phyloP scores from a whole-genome alignment of 2,329 filamentous ascomycete genomes.

The Sarocladiaceae sp. region DNA sequence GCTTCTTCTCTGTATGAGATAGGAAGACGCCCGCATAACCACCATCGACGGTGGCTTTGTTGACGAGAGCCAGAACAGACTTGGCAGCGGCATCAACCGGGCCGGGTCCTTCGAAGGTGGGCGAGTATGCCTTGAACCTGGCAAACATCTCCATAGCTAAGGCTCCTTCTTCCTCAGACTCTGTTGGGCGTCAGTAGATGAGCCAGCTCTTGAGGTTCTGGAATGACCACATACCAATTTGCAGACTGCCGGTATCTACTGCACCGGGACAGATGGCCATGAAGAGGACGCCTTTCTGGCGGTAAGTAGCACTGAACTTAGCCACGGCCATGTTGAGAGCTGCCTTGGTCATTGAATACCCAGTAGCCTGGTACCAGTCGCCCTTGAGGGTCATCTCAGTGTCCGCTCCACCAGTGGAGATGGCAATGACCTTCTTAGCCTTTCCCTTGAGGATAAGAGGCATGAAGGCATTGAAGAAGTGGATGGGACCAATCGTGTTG shows the following conservation, averaged over 20 bases:
- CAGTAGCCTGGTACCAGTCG: constrained; percentile 26
- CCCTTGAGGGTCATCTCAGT: constrained; percentile 31
- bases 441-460: constrained; percentile 45
- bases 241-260: constrained; percentile 9
- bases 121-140: too few species aligned
- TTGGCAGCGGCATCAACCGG: too few species aligned
- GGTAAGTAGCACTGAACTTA: constrained; percentile 46
- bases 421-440: constrained; percentile 43
- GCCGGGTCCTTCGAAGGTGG: too few species aligned
- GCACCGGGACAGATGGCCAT: constrained; percentile 23
- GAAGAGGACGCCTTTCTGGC: constrained; percentile 44
- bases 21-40: too few species aligned
- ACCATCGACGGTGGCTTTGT: too few species aligned
- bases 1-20: too few species aligned
- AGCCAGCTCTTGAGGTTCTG: too few species aligned
- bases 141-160: too few species aligned
- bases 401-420: constrained; percentile 44
- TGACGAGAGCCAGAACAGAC: too few species aligned
- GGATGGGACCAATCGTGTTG: constrained; percentile 47
- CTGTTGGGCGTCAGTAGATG: too few species aligned
- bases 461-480: constrained; percentile 46
- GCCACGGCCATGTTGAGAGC: constrained; percentile 44
- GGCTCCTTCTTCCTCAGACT: too few species aligned
- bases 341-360: constrained; percentile 45
- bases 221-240: too few species aligned